Base-by-base conservation (phyloP, 169 alveolate species). In the Babesia microti region DNA sequence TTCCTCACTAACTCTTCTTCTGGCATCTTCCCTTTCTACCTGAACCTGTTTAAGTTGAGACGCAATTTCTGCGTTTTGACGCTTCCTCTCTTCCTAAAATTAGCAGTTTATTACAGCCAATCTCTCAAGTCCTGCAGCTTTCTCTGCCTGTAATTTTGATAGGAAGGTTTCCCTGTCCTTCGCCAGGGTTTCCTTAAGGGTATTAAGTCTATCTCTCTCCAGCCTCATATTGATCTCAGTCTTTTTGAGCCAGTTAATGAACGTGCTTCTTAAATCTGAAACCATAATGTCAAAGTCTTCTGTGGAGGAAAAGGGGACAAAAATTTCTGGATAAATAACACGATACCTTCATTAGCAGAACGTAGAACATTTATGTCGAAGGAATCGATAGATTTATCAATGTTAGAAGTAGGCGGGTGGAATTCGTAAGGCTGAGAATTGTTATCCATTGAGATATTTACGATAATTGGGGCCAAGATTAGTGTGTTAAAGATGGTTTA, bases 241-340 rank as follows among this genome's bases (percentile, higher is more conserved):
- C 51, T 83, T 81, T 50, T 72, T 81, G 40, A 83, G 60, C 91
- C 91, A 83, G 49, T 78, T 46, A 3, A 78, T 61, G 71, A 83
- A 83, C 12, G 86, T 72, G 34, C 86, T 61, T 30, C 91, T 48
- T 54, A 83, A 50, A 66, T 83, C 91, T 34, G 82, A 73, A n/a
- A 81, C 89, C 88, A 83, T 76, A 11, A 46, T 55, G 50, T 83
- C 91, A 45, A 83, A 83, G 37, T 81, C 89, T 21, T 79, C 87
- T 1, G 51, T 22, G 1, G 36, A 33, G 37, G 41, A 17, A 1
- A 45, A 41, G 24, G 39, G 22, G 12, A 53, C 68, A 6, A 14
- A 36, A 9, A 45, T 21, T 11, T 35, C 54, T 4, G 36, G 29
- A 14, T 41, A 22, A 7, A 45, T 11, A 3, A 50, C 32, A 7